Percentiles rank a stretch among this genome's conserved stretches.
Evolutionary conservation across 176 grass and related monocot species (phyloP).

Genomic region (Themeda triandra): DNA sequence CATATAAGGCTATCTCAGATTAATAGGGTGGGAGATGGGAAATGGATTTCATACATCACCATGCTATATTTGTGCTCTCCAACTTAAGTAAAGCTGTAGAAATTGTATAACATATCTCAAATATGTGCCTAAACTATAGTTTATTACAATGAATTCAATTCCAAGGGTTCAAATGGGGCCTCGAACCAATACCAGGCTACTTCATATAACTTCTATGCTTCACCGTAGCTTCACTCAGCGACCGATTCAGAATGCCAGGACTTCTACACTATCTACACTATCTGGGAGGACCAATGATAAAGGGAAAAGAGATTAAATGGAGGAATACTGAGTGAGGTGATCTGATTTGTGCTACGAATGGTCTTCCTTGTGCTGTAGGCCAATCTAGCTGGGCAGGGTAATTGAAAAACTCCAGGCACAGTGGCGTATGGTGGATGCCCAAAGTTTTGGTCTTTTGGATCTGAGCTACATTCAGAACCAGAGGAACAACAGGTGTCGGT

Average conservation of each 20-base stretch:
- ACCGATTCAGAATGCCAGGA: neutral
- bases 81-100: no score
- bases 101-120: no score
- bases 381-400: neutral
- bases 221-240: neutral
- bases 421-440: slow-evolving; percentile 1
- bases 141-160: no score
- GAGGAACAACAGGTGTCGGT: neutral
- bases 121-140: no score
- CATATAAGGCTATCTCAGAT: no score
- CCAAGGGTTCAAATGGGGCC: no score
- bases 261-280: slow-evolving; percentile 6
- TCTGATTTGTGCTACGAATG: slow-evolving; percentile 2
- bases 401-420: slow-evolving; percentile 8
- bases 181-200: neutral
- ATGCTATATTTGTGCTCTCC: no score
- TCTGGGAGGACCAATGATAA: neutral
- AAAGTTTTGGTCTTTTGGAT: neutral
- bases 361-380: neutral
- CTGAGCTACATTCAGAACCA: slow-evolving; percentile 11
- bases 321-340: slow-evolving; percentile 5
- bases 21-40: no score
- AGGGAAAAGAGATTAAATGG: neutral
- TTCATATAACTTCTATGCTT: neutral
- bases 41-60: no score